Evolutionary conservation across 371 early-diverging fungal genomes (phyloP), one percentile per base, ranked within the genome.

Genomic region (Mortierella sp.): DNA sequence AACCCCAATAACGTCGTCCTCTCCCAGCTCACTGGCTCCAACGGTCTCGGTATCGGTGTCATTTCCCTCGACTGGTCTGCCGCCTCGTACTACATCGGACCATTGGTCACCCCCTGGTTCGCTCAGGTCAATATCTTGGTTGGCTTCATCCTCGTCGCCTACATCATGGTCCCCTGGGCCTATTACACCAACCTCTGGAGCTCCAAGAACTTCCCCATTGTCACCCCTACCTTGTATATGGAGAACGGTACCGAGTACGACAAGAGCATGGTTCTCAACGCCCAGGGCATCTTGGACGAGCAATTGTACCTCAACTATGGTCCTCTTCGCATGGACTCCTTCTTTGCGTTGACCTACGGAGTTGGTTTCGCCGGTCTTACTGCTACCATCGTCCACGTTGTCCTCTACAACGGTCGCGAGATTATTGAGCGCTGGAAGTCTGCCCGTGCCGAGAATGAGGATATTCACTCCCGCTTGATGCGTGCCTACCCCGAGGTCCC

Each of bases 401-500:
- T 81, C 31, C 71, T 93, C 61, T 89, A 91, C 84, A 86, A 93
- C 75, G 89, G 91, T 11, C 26, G 74, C 53, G 91, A 91, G 74
- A 84, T 89, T 26, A 64, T 76, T 40, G 51, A 43, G 16, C 85
- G 83, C 61, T 85, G 78, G 75, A 77, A 61, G 61, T 61, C 71
- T 14, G 74, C 77, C 44, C 82, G 75, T 53, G 19, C 26, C 9
- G 75, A 75, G 51, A 69, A 69, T 26, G 82, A 78, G 43, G 79
- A 82, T 73, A 54, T 82, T 34, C 82, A 82, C 73, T 67, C 82
- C 8, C 78, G 78, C n/a, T 24, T 82, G 88, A 90, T 89, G 94
- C 70, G 72, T 21, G 73, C 46, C 26, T 92, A 92, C 83, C 76
- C 80, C 55, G 90, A 94, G 83, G 93, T 96, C 4, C 96, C 96